phyloP scores from a whole-genome alignment of 2,329 filamentous ascomycete genomes.

The Diaporthe sp. region DNA sequence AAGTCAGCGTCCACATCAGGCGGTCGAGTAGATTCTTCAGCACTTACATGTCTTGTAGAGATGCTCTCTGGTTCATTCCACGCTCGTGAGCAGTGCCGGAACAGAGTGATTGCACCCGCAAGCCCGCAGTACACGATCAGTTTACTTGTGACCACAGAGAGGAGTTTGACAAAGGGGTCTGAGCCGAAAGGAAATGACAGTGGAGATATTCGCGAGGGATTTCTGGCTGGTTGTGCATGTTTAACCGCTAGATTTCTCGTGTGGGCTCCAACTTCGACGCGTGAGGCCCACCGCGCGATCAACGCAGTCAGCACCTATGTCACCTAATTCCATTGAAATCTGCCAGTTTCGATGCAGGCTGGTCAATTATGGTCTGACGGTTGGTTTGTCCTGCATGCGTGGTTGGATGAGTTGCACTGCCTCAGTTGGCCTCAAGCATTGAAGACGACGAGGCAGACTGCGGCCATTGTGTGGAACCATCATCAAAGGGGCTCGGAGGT shows the following conservation, averaged over 20 bases:
- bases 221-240: slow-evolving; percentile 6
- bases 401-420: slow-evolving; percentile 23
- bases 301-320: slow-evolving; percentile 1
- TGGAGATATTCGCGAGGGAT: slow-evolving; percentile 3
- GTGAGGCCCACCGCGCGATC: neutral
- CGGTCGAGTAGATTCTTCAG: neutral
- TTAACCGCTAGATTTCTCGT: slow-evolving; percentile 4
- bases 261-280: slow-evolving; percentile 5
- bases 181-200: neutral
- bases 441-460: slow-evolving; percentile 18
- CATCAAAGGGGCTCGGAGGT: neutral
- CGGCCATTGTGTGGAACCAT: neutral
- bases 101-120: neutral
- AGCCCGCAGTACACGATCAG: neutral
- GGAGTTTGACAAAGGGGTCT: slow-evolving; percentile 11
- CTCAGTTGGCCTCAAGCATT: slow-evolving; percentile 24
- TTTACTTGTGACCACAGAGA: neutral
- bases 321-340: neutral
- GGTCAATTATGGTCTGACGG: neutral
- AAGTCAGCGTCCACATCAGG: neutral
- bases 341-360: neutral
- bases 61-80: neutral
- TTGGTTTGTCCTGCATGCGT: neutral
- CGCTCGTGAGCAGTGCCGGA: neutral
- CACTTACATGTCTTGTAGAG: neutral